Percentiles rank a stretch among this genome's conserved stretches.
Conservation (phyloP, 495 filamentous ascomycete genomes). For the Margaritispora aquatica region DNA sequence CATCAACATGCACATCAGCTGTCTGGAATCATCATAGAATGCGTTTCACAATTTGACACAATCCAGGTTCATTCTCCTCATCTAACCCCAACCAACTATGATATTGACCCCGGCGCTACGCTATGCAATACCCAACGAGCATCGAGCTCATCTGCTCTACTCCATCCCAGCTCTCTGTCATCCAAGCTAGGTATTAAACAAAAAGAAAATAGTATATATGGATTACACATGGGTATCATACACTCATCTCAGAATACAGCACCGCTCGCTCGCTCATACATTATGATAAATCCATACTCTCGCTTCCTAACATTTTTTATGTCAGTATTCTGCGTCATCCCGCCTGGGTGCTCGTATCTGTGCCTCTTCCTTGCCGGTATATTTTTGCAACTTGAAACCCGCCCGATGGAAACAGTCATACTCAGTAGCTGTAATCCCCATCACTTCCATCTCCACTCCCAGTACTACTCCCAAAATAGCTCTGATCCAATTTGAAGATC, state of each 20-base stretch:
- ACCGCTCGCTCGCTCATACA: background rate
- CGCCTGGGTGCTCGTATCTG: background rate
- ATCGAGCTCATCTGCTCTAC: background rate
- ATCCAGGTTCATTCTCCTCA: too few relatives aligned
- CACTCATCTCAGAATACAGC: conserved; percentile 13
- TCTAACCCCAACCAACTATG: background rate
- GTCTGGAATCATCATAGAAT: too few relatives aligned
- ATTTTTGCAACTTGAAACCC: background rate
- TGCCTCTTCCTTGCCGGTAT: background rate
- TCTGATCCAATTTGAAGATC: conserved; percentile 74
- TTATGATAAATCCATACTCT: background rate
- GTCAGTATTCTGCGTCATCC: too few relatives aligned
- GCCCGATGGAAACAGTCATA: background rate
- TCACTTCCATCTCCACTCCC: conserved; percentile 5
- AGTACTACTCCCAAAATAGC: conserved; percentile 26
- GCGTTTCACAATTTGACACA: too few relatives aligned
- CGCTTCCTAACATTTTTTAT: too few relatives aligned
- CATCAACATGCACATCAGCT: too few relatives aligned
- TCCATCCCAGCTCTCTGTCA: background rate
- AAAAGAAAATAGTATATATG: conserved; percentile 16
- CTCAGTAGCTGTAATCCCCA: conserved; percentile 4
- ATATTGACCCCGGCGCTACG: background rate
- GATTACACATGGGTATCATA: conserved; percentile 24
- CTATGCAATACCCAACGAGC: background rate
- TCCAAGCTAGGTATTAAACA: background rate